Evolutionary conservation across 129 eudicot genomes (phyloP).

Genomic region (Rutidosis leptorrhynchoides): DNA sequence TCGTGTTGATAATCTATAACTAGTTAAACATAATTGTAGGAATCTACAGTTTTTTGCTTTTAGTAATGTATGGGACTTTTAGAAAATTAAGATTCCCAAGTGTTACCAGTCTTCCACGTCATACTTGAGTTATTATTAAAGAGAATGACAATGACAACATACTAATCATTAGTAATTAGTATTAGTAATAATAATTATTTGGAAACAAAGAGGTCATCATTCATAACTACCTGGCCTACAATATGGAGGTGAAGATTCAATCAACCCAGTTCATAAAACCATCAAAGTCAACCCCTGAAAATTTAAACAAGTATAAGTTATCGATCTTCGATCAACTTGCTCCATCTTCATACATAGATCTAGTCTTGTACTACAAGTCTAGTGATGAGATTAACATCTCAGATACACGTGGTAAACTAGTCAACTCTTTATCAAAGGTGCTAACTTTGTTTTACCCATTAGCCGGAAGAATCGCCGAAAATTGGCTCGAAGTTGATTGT

Average conservation of each 20-base stretch:
- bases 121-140: too few species aligned
- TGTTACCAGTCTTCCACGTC: too few species aligned
- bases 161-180: too few species aligned
- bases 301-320: constrained; percentile 24
- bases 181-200: too few species aligned
- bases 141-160: too few species aligned
- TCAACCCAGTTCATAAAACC: constrained; percentile 42
- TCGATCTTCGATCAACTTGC: constrained; percentile 45
- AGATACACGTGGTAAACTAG: constrained; percentile 24
- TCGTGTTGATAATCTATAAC: too few species aligned
- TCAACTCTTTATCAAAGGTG: constrained; percentile 39
- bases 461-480: constrained; percentile 38
- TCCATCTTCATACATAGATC: constrained; percentile 20
- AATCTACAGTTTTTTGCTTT: too few species aligned
- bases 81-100: too few species aligned
- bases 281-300: constrained; percentile 31
- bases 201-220: background rate
- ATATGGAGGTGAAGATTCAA: constrained; percentile 39
- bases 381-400: constrained; percentile 9
- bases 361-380: constrained; percentile 35
- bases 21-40: too few species aligned
- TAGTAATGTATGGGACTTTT: too few species aligned
- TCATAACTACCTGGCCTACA: background rate
- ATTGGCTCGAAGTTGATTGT: constrained; percentile 34
- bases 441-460: constrained; percentile 44